Evolutionary conservation across 2,329 filamentous ascomycete species (phyloP).

Genomic region (Magnaporthiopsis poae): DNA sequence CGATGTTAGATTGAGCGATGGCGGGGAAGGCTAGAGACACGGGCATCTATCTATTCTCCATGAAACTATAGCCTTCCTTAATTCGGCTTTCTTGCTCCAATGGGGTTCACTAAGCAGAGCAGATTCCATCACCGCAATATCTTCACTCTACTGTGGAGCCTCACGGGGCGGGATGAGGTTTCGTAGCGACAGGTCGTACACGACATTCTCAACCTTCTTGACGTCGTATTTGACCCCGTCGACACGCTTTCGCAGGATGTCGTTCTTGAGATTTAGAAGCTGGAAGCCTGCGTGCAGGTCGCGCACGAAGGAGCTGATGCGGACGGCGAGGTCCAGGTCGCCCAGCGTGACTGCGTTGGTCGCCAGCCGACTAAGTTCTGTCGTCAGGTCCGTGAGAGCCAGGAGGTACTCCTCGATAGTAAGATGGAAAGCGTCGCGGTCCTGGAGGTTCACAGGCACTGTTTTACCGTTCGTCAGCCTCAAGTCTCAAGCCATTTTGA

Average conservation of each 20-base stretch:
- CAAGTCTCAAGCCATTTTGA: neutral
- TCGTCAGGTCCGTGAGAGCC: slow-evolving; percentile 73
- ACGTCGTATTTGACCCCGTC: slow-evolving; percentile 95
- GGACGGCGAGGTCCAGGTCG: slow-evolving; percentile 74
- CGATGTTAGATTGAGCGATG: too few relatives aligned
- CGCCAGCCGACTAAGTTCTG: slow-evolving; percentile 81
- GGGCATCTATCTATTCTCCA: too few relatives aligned
- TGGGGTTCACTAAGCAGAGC: neutral
- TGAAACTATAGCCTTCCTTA: too few relatives aligned
- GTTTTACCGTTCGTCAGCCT: neutral
- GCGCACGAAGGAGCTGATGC: slow-evolving; percentile 87
- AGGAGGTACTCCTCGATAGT: slow-evolving; percentile 96
- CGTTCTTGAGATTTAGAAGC: slow-evolving; percentile 94
- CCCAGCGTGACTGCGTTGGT: slow-evolving; percentile 90
- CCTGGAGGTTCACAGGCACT: slow-evolving; percentile 89
- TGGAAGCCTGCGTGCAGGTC: slow-evolving; percentile 94
- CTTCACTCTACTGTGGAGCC: neutral
- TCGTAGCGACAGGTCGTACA: slow-evolving; percentile 85
- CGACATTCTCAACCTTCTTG: slow-evolving; percentile 96
- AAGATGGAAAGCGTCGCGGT: slow-evolving; percentile 82
- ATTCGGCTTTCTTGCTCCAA: neutral
- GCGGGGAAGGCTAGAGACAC: too few relatives aligned
- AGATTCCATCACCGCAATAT: neutral
- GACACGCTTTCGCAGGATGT: slow-evolving; percentile 73
- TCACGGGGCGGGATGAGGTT: slow-evolving; percentile 54